Evolutionary conservation across 2,329 filamentous ascomycete species (phyloP).

Genomic region (Fusarium humuli): DNA sequence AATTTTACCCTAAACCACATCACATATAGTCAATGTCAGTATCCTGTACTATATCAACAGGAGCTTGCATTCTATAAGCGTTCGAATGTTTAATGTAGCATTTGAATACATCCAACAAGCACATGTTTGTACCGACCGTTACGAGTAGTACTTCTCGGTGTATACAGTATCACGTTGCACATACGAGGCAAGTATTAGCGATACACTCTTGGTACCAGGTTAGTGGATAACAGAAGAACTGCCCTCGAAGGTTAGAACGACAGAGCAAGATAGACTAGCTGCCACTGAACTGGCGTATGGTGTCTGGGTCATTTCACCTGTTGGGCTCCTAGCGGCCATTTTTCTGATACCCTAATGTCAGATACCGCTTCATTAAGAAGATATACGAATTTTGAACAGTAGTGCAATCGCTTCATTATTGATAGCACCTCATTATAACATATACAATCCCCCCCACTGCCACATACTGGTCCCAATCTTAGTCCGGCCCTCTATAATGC

Average conservation of each 20-base stretch:
- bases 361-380: too few species aligned
- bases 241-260: not conserved
- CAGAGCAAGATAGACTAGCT: not conserved
- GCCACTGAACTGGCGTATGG: not conserved
- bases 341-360: not conserved
- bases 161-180: not conserved
- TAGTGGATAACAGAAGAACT: not conserved
- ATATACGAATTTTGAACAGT: not conserved
- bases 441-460: conserved; percentile 32
- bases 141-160: not conserved
- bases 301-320: not conserved
- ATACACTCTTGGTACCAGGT: not conserved
- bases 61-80: not conserved
- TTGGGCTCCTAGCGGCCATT: not conserved
- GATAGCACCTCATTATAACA: conserved; percentile 30
- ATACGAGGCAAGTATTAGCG: not conserved
- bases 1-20: not conserved
- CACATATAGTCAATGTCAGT: not conserved
- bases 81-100: not conserved
- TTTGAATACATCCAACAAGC: not conserved
- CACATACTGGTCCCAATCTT: conserved; percentile 7
- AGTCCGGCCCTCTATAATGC: conserved; percentile 22
- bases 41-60: not conserved
- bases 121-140: not conserved
- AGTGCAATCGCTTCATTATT: conserved; percentile 28